Conservation (phyloP, 257 asterid genomes). For the Scutellaria baicalensis region DNA sequence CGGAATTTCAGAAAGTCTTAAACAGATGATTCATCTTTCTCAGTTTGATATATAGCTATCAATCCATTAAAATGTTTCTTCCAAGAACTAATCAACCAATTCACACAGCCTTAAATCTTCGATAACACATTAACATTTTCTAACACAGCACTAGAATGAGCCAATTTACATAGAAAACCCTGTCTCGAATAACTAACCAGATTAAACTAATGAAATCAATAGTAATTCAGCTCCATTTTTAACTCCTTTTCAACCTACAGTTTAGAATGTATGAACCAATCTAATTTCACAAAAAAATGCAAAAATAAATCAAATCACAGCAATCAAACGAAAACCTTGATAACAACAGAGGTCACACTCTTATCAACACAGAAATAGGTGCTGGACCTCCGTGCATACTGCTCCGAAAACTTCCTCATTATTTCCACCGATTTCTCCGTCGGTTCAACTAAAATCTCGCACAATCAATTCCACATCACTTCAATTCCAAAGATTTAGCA, state of each 20-base stretch:
- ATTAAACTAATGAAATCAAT: not conserved
- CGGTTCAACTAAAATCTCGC: slow-evolving; percentile 57
- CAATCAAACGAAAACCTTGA: slow-evolving; percentile 42
- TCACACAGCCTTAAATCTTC: not conserved
- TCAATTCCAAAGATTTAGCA: not conserved
- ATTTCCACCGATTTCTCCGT: slow-evolving; percentile 86
- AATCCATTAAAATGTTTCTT: not conserved
- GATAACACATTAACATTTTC: not conserved
- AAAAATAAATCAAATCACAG: not conserved
- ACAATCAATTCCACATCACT: slow-evolving; percentile 4
- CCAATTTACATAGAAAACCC: not conserved
- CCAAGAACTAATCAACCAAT: not conserved
- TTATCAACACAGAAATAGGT: slow-evolving; percentile 91
- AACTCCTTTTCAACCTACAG: not conserved
- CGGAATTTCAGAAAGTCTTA: not conserved
- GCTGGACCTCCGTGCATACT: slow-evolving; percentile 84
- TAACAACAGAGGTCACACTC: slow-evolving; percentile 87
- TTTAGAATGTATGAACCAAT: not conserved
- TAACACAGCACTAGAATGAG: not conserved
- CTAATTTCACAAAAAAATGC: not conserved
- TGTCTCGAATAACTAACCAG: not conserved
- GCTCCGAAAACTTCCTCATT: slow-evolving; percentile 99
- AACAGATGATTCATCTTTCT: not conserved
- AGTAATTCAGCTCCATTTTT: not conserved
- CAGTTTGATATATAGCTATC: not conserved